Conservation (phyloP, 352 stramenopile genomes). For the Phytopythium cucurbitacearum region DNA sequence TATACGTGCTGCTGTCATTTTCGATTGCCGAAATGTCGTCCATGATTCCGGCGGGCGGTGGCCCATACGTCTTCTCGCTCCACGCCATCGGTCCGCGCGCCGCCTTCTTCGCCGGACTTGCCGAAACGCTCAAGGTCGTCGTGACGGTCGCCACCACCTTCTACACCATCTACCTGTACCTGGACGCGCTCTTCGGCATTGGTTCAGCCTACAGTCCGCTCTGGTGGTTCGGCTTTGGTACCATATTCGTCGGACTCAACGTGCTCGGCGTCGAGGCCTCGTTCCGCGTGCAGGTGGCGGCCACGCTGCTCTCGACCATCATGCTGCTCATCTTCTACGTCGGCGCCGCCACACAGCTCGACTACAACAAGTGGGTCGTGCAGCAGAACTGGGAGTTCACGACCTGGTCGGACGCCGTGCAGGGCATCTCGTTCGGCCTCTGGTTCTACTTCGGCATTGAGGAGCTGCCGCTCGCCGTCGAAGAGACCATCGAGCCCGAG, state of each 20-base stretch:
- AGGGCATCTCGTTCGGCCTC: conserved; percentile 53
- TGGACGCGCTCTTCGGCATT: conserved; percentile 46
- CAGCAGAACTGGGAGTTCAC: conserved; percentile 52
- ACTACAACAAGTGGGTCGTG: conserved; percentile 48
- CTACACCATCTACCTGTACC: conserved; percentile 33
- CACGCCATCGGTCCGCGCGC: conserved; percentile 39
- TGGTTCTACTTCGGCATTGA: conserved; percentile 72
- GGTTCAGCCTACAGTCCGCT: conserved; percentile 26
- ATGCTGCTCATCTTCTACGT: conserved; percentile 55
- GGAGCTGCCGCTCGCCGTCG: conserved; percentile 61
- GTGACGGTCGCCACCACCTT: conserved; percentile 46
- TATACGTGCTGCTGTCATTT: conserved; percentile 59
- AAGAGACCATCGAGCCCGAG: conserved; percentile 67
- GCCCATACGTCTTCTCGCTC: conserved; percentile 59
- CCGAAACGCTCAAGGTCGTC: conserved; percentile 57
- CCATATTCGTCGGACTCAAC: conserved; percentile 52
- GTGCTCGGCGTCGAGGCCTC: conserved; percentile 44
- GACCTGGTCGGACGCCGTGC: conserved; percentile 35
- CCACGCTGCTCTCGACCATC: conserved; percentile 39
- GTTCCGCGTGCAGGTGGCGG: conserved; percentile 49
- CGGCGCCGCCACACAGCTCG: conserved; percentile 38
- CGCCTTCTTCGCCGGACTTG: conserved; percentile 40
- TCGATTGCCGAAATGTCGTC: conserved; percentile 63
- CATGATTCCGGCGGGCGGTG: conserved; percentile 42
- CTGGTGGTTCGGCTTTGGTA: conserved; percentile 46